A percentile compares a stretch with the other conserved stretches of the same genome.
Conservation (phyloP, 176 grass and related monocot genomes). For the Juncus inflexus region DNA sequence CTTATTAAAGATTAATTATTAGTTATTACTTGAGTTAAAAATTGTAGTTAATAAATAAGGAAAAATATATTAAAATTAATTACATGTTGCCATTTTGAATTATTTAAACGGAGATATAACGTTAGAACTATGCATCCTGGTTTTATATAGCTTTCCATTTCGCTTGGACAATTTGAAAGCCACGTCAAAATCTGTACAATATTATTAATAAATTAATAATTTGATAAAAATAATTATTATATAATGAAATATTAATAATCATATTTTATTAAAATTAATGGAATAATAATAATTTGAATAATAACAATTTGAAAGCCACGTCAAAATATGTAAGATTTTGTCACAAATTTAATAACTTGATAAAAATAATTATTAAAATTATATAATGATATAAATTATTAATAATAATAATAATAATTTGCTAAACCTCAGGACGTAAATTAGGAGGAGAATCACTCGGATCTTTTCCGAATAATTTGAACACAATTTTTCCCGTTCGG, state of each 20-base stretch:
- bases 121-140: conserved; percentile 92
- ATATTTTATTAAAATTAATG: no score
- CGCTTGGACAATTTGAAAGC: conserved; percentile 73
- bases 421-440: conserved; percentile 61
- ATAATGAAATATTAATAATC: no score
- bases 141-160: conserved; percentile 93
- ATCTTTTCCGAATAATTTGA: conserved; percentile 91
- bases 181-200: conserved; percentile 52
- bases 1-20: conserved; percentile 30
- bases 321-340: conserved; percentile 1
- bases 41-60: not conserved
- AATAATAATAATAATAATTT: not conserved
- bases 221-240: conserved; percentile 16
- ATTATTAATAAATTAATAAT: conserved; percentile 19
- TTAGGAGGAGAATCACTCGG: conserved; percentile 72
- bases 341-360: conserved; percentile 14
- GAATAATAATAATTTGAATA: conserved; percentile 10
- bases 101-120: conserved; percentile 62
- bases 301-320: conserved; percentile 7
- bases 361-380: conserved; percentile 22
- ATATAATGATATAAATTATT: conserved; percentile 30
- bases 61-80: not conserved
- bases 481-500: conserved; percentile 83
- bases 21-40: not conserved
- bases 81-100: conserved; percentile 79